Percentiles rank a stretch among this genome's conserved stretches.
These are phyloP conservation scores for Thuidium tamariscinum DNA, from an alignment of 225 moss, liverwort and hornwort genomes.

Conservation along the genomic window DNA sequence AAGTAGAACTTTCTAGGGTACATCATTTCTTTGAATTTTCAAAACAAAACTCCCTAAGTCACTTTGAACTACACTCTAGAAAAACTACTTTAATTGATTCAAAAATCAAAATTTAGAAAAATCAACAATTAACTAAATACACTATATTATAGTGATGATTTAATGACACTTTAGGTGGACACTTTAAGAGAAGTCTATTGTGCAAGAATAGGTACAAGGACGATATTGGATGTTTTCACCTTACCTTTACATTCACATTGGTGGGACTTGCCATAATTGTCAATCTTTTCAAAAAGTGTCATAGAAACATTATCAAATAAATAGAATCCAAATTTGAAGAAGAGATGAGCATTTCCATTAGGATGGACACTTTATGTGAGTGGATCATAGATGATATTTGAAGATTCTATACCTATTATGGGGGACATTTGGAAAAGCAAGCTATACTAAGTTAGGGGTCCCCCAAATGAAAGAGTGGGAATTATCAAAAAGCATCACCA, in stretches of 20 bases:
- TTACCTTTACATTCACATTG: not conserved
- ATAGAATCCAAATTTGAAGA: accelerated
- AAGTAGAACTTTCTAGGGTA: no score
- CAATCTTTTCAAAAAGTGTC: accelerated
- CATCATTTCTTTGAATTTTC: no score
- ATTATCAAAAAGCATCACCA: not conserved
- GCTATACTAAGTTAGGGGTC: accelerated
- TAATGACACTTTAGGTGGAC: no score
- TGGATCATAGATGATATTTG: accelerated
- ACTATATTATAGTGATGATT: no score
- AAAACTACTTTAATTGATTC: no score
- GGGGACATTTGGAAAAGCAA: accelerated
- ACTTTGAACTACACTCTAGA: no score
- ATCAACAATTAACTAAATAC: no score
- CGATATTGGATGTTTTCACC: no score
- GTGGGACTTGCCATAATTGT: not conserved
- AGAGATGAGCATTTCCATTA: accelerated
- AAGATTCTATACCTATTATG: accelerated
- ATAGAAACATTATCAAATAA: not conserved
- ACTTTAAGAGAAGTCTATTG: no score
- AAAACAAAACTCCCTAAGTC: no score
- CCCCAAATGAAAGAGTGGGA: accelerated
- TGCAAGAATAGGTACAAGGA: no score
- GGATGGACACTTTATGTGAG: accelerated
- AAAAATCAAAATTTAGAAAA: no score